phyloP scores from a whole-genome alignment of 1,284 basidiomycete species.

The Rhodotorula sp. region DNA sequence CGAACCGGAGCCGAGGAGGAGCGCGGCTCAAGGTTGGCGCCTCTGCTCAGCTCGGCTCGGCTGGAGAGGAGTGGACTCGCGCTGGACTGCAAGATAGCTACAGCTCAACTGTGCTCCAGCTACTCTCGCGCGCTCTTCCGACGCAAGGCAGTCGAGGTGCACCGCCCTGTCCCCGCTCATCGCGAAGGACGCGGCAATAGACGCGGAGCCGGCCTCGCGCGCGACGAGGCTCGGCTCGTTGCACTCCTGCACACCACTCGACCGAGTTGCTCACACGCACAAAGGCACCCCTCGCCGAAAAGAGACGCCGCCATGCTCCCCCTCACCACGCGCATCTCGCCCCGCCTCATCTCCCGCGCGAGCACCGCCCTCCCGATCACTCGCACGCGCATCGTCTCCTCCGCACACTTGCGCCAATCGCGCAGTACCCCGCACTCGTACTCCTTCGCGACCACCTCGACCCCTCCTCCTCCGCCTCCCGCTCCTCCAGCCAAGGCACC shows the following conservation, averaged over 20 bases:
- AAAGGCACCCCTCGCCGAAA: not conserved
- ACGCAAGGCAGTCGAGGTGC: no score
- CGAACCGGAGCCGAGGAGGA: not conserved
- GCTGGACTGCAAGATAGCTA: no score
- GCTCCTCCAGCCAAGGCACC: not conserved
- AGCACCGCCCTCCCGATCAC: no score
- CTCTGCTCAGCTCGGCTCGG: no score
- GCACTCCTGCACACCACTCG: not conserved
- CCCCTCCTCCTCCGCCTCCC: not conserved
- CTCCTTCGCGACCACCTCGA: not conserved
- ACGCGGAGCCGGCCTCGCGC: not conserved
- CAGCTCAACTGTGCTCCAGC: no score
- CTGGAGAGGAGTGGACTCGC: no score
- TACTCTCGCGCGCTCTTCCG: no score
- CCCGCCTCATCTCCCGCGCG: not conserved
- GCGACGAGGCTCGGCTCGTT: not conserved
- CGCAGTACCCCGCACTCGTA: no score
- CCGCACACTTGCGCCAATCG: not conserved
- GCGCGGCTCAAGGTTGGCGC: no score
- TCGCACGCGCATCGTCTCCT: not conserved
- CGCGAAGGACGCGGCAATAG: no score
- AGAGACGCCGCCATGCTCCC: not conserved
- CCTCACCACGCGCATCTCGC: not conserved
- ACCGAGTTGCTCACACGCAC: no score
- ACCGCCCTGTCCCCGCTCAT: no score